Conservation (phyloP, 805 yeast species). For the Starmerella sirachaensis region DNA sequence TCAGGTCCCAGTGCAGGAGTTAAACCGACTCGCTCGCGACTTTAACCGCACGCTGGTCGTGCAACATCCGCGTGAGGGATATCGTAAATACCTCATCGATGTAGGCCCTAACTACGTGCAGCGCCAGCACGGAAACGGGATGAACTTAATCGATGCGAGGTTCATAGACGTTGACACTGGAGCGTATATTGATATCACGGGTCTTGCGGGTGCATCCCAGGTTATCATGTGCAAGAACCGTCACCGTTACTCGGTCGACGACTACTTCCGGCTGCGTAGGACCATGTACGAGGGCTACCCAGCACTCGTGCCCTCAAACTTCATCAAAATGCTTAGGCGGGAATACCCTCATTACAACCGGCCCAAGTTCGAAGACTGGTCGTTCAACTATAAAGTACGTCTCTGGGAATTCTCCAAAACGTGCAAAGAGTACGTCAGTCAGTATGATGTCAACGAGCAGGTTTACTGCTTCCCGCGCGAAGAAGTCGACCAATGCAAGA, state of each 20-base stretch:
- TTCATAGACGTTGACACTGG: constrained; percentile 54
- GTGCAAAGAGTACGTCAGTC: constrained; percentile 8
- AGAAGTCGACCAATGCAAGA: constrained; percentile 5
- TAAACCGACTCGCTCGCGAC: constrained; percentile 36
- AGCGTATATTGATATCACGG: constrained; percentile 47
- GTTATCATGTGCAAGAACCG: constrained; percentile 40
- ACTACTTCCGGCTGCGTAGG: constrained; percentile 41
- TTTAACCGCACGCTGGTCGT: constrained; percentile 39
- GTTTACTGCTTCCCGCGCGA: constrained; percentile 14
- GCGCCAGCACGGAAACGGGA: constrained; percentile 38
- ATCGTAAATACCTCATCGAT: constrained; percentile 38
- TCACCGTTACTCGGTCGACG: constrained; percentile 42
- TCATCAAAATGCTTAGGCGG: constrained; percentile 28
- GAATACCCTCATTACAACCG: constrained; percentile 29
- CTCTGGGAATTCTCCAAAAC: constrained; percentile 17
- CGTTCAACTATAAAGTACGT: constrained; percentile 11
- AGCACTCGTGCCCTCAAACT: constrained; percentile 36
- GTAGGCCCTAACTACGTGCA: constrained; percentile 40
- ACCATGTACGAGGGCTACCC: constrained; percentile 49
- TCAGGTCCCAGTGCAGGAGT: constrained; percentile 40
- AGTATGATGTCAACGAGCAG: background rate
- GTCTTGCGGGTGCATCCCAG: constrained; percentile 27
- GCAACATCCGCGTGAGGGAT: constrained; percentile 36
- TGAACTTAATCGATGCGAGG: constrained; percentile 42
- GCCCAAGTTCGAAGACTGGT: constrained; percentile 20